Evolutionary conservation across 768 basidiomycete species (phyloP).

Genomic region (Glaciozyma antarctica): DNA sequence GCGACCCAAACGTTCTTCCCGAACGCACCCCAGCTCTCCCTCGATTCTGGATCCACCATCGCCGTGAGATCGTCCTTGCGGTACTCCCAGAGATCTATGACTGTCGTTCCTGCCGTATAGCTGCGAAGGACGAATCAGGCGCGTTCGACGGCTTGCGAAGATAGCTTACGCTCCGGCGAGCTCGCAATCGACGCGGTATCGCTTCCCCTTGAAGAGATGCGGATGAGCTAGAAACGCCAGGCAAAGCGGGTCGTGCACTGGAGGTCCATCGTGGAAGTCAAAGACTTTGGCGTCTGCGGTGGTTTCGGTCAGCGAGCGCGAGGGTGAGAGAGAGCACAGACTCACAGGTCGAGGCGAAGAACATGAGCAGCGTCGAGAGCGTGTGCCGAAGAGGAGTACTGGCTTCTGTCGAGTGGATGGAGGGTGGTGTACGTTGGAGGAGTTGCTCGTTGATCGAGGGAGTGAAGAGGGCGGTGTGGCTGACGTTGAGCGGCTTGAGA

Average conservation of each 20-base stretch:
- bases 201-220: conserved; percentile 51
- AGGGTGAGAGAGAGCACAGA: neutral
- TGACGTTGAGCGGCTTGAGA: conserved; percentile 54
- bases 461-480: conserved; percentile 73
- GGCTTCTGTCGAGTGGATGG: conserved; percentile 32
- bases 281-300: conserved; percentile 59
- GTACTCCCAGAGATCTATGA: conserved; percentile 68
- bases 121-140: conserved; percentile 5
- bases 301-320: neutral
- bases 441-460: conserved; percentile 49
- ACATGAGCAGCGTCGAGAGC: conserved; percentile 62
- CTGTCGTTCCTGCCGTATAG: conserved; percentile 64
- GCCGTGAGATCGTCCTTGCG: conserved; percentile 46
- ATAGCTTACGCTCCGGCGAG: conserved; percentile 45
- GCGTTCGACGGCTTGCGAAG: too few species aligned
- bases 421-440: conserved; percentile 42
- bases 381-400: conserved; percentile 55
- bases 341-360: conserved; percentile 51
- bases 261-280: conserved; percentile 74
- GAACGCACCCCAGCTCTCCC: conserved; percentile 51
- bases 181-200: conserved; percentile 76
- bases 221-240: conserved; percentile 66
- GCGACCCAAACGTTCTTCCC: conserved; percentile 71
- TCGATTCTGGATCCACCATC: conserved; percentile 33
- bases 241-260: conserved; percentile 76